phyloP scores from a whole-genome alignment of 2,329 filamentous ascomycete genomes.

The Macrophomina tecta region DNA sequence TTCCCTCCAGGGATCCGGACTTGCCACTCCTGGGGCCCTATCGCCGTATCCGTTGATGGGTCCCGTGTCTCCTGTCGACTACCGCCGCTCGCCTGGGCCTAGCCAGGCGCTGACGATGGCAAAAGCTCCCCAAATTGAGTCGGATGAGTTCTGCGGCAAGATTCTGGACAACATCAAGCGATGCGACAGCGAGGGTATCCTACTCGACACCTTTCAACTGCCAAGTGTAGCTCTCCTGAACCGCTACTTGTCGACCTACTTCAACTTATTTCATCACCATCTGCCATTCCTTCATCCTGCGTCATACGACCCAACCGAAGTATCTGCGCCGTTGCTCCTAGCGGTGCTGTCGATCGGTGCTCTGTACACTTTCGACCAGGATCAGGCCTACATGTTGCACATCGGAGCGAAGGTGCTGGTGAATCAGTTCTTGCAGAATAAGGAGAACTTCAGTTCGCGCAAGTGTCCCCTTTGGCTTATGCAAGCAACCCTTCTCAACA shows the following conservation, averaged over 20 bases:
- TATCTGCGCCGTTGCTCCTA: constrained; percentile 82
- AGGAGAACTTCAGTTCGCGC: constrained; percentile 97
- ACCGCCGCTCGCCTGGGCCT: constrained; percentile 72
- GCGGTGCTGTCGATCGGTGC: constrained; percentile 95
- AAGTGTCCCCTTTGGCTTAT: constrained; percentile 98
- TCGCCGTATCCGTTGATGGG: constrained; percentile 75
- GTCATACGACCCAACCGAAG: constrained; percentile 81
- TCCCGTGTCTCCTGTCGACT: constrained; percentile 72
- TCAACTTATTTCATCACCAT: constrained; percentile 95
- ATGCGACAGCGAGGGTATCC: constrained; percentile 79
- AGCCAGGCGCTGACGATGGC: constrained; percentile 68
- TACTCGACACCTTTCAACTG: constrained; percentile 88
- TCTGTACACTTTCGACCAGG: constrained; percentile 94
- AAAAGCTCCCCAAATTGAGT: constrained; percentile 78
- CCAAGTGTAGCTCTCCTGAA: constrained; percentile 83
- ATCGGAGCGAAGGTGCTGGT: constrained; percentile 97
- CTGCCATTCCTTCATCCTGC: constrained; percentile 92
- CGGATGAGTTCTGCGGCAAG: constrained; percentile 82
- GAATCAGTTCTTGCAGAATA: constrained; percentile 96
- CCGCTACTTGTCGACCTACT: constrained; percentile 93
- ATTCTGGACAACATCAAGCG: constrained; percentile 86
- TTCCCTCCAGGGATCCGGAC: constrained; percentile 71
- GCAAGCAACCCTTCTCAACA: constrained; percentile 95
- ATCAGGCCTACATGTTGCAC: constrained; percentile 95
- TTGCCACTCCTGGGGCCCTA: constrained; percentile 73